Percentiles rank a stretch among this genome's conserved stretches.
phyloP scores from a whole-genome alignment of 2,329 filamentous ascomycete genomes.

The Diaporthe vexans region DNA sequence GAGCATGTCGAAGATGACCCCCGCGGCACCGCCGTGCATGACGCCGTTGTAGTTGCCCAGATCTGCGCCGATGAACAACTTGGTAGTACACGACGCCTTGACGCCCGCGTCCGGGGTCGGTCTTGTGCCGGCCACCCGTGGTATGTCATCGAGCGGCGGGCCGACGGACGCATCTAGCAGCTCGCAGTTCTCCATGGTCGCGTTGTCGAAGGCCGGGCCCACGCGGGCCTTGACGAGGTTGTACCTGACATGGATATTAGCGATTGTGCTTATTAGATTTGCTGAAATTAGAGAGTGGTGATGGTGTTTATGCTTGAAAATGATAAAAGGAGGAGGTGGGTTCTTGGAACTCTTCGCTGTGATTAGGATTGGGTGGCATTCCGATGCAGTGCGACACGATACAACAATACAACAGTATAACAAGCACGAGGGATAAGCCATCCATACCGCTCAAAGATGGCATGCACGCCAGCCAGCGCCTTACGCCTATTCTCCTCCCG shows the following conservation, averaged over 20 bases:
- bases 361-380: background rate
- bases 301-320: background rate
- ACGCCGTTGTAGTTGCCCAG: constrained; percentile 63
- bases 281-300: too few species aligned
- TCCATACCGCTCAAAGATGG: constrained; percentile 41
- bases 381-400: background rate
- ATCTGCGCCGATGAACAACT: constrained; percentile 56
- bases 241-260: constrained; percentile 39
- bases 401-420: background rate
- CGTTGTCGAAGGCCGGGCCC: constrained; percentile 44
- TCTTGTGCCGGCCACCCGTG: background rate
- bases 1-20: constrained; percentile 68
- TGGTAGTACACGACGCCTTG: constrained; percentile 56
- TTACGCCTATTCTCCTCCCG: constrained; percentile 37
- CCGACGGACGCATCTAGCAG: constrained; percentile 49
- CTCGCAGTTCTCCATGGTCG: constrained; percentile 43
- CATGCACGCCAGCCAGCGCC: constrained; percentile 38
- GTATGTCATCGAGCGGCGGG: constrained; percentile 38
- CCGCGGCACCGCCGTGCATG: constrained; percentile 67
- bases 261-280: too few species aligned
- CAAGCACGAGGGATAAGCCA: background rate
- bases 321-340: too few species aligned
- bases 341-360: too few species aligned
- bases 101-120: constrained; percentile 37
- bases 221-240: constrained; percentile 39